Conservation (phyloP, 257 asterid species). For the Cruciata laevipes region DNA sequence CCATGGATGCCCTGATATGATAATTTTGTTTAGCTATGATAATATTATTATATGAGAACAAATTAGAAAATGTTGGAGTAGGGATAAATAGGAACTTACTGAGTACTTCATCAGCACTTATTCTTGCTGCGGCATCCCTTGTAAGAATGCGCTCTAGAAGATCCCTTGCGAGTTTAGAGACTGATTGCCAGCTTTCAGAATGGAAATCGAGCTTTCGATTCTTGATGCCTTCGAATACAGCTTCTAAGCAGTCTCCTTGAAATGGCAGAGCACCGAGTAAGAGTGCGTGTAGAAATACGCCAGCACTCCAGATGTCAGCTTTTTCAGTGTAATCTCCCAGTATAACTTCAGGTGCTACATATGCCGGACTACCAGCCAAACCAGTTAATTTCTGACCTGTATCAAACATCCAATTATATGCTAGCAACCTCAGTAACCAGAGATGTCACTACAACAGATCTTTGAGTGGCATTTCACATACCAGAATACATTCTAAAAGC, state of each 20-base stretch:
- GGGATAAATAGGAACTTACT: constrained; percentile 22
- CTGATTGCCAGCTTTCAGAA: constrained; percentile 32
- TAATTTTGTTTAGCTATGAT: not conserved
- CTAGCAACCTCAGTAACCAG: not conserved
- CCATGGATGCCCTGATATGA: constrained; percentile 46
- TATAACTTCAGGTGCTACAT: constrained; percentile 46
- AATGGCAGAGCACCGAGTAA: constrained; percentile 40
- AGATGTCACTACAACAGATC: not conserved
- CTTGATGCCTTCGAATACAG: constrained; percentile 35
- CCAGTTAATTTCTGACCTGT: constrained; percentile 42
- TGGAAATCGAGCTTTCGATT: constrained; percentile 36
- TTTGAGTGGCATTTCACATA: not conserved
- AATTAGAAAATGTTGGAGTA: not conserved
- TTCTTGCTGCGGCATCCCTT: constrained; percentile 36
- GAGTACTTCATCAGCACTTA: constrained; percentile 41
- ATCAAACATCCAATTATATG: not conserved
- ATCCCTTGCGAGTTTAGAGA: constrained; percentile 43
- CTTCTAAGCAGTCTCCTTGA: constrained; percentile 32
- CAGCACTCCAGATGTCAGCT: constrained; percentile 47
- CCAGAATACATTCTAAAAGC: not conserved
- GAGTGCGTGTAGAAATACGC: constrained; percentile 42
- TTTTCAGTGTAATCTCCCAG: constrained; percentile 35
- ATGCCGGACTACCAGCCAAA: constrained; percentile 48
- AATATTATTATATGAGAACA: not conserved
- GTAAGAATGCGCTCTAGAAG: constrained; percentile 40